Evolutionary conservation across 2,329 filamentous ascomycete species (phyloP).

Genomic region (Clarireedia paspali): DNA sequence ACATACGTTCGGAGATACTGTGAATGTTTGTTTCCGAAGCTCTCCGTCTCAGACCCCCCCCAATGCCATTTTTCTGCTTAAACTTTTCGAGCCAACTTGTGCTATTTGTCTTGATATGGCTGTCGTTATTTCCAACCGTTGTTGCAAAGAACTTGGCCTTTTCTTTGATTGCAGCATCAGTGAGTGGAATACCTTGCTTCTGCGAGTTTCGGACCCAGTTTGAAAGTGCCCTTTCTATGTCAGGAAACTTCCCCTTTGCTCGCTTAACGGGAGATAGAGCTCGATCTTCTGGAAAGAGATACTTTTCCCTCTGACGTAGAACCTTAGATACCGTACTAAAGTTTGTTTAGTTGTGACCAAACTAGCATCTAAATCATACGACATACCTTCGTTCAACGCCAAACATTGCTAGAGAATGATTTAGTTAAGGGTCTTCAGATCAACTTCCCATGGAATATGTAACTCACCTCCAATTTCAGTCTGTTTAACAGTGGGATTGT

Average conservation of each 20-base stretch:
- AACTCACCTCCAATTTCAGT: conserved; percentile 82
- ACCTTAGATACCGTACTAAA: conserved; percentile 96
- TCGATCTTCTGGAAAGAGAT: conserved; percentile 73
- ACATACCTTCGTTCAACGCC: conserved; percentile 91
- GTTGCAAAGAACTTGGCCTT: conserved; percentile 77
- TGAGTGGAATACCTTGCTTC: conserved; percentile 64
- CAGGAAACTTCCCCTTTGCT: conserved; percentile 75
- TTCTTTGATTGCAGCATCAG: conserved; percentile 75
- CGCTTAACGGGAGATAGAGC: conserved; percentile 74
- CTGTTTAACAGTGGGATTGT: conserved; percentile 86
- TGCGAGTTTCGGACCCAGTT: conserved; percentile 83
- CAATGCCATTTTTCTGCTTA: conserved; percentile 62
- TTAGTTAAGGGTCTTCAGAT: conserved; percentile 3
- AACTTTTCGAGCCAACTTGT: conserved; percentile 88
- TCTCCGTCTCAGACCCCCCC: conserved; percentile 39
- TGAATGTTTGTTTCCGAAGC: conserved; percentile 54
- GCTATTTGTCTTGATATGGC: conserved; percentile 62
- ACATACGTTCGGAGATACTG: conserved; percentile 55
- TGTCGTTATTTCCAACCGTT: conserved; percentile 63
- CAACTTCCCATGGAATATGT: neutral
- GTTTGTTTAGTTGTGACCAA: neutral
- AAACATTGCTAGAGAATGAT: conserved; percentile 61
- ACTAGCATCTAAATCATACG: neutral
- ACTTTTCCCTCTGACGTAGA: conserved; percentile 88
- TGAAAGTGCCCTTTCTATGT: conserved; percentile 84